A percentile compares a stretch with the other conserved stretches of the same genome.
phyloP scores from a whole-genome alignment of 1,284 basidiomycete species.

The Agaricales sp. region DNA sequence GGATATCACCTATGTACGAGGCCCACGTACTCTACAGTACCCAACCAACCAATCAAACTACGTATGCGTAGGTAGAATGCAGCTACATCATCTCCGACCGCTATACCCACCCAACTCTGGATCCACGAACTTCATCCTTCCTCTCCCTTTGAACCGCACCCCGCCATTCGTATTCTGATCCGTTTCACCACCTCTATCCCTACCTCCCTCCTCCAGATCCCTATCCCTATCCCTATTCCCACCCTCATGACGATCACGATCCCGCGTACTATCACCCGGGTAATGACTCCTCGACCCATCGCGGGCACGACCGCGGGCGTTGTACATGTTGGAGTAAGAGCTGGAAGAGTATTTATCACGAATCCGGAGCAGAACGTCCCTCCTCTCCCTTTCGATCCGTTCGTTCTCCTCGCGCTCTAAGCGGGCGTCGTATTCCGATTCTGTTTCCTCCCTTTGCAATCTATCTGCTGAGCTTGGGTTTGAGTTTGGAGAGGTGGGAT shows the following conservation, averaged over 20 bases:
- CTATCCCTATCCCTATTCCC: background rate
- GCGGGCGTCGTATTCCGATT: conserved; percentile 61
- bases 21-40: too few relatives aligned
- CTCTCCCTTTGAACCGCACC: conserved; percentile 59
- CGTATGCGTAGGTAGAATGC: too few relatives aligned
- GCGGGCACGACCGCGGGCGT: background rate
- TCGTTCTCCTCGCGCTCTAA: conserved; percentile 64
- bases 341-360: conserved; percentile 21
- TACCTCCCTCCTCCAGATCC: background rate
- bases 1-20: too few relatives aligned
- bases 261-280: too few relatives aligned
- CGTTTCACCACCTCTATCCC: background rate
- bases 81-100: too few relatives aligned
- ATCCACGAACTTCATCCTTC: conserved; percentile 59
- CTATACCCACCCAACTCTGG: conserved; percentile 46
- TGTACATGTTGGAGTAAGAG: background rate
- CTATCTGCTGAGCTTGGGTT: too few relatives aligned
- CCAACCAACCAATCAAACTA: too few relatives aligned
- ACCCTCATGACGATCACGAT: too few relatives aligned
- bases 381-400: conserved; percentile 36
- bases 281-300: background rate
- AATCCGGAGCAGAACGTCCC: conserved; percentile 38
- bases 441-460: conserved; percentile 27
- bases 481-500: conserved; percentile 1
- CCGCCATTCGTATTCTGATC: conserved; percentile 26